Conservation (phyloP, 352 stramenopile genomes). For the Phytophthora brassicae region DNA sequence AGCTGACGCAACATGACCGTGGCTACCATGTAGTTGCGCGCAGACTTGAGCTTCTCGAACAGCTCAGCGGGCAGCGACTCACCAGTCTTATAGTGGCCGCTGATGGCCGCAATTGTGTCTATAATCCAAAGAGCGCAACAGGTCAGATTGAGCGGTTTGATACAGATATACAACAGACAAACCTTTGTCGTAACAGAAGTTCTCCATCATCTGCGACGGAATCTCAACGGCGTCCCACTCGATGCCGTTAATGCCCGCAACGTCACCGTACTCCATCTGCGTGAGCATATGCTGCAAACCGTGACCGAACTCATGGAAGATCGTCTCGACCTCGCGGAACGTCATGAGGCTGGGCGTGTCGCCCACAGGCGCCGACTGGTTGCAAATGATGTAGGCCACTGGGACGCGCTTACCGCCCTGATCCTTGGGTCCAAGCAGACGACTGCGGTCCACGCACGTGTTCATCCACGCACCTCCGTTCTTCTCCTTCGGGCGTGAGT, state of each 20-base stretch:
- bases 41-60: conserved; percentile 95
- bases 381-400: conserved; percentile 98
- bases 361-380: conserved; percentile 93
- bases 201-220: conserved; percentile 99
- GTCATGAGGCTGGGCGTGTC: conserved; percentile 97
- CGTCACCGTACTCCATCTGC: conserved; percentile 92
- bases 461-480: conserved; percentile 98
- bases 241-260: conserved; percentile 96
- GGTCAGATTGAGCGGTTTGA: conserved; percentile 1
- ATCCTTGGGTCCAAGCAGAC: conserved; percentile 69
- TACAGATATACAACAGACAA: conserved; percentile 39
- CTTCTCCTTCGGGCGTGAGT: conserved; percentile 96
- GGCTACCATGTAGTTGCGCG: conserved; percentile 95
- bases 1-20: conserved; percentile 96
- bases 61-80: conserved; percentile 92
- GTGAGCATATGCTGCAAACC: conserved; percentile 99
- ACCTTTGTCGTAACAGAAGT: conserved; percentile 97
- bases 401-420: conserved; percentile 78
- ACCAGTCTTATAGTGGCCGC: conserved; percentile 82
- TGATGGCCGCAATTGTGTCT: conserved; percentile 87
- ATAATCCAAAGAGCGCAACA: conserved; percentile 5
- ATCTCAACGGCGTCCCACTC: conserved; percentile 99
- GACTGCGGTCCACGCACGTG: conserved; percentile 93
- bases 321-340: conserved; percentile 96
- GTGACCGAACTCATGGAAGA: conserved; percentile 97